Evolutionary conservation across 768 basidiomycete genomes (phyloP), one percentile per base, ranked within the genome.

Genomic region (Stropharia rugosoannulata): DNA sequence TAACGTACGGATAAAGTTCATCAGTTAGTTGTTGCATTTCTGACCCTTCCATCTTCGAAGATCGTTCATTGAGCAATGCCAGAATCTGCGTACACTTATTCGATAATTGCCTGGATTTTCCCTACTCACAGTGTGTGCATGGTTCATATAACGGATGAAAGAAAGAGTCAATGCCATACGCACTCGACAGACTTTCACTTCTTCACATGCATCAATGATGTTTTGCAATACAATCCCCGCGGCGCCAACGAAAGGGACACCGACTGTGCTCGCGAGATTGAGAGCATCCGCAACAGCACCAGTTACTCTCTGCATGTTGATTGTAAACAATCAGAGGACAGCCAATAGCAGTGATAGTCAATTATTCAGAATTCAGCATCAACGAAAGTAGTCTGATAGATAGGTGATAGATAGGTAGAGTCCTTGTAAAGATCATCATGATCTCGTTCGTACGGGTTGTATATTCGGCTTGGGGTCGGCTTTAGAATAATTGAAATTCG

Each of bases 141-240:
- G 5, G 35, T 38, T 22, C 22, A 46, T 40, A 39, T 32, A 50
- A 25, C 29, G 50, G 12, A 35, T 43, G 40, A 54, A 10, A 41
- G 19, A 25, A 42, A 22, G 29, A 32, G 46, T 27, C 25, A 43
- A 47, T 57, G 48, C 19, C 38, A 38, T 45, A 35, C 60, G 55
- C 49, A 82, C 84, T 76, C 82, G 84, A 64, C 82, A 75, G 18
- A 75, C 64, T 18, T 71, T 63, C 16, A 84, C 72, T 54, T 81
- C 70, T 6, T 77, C 70, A 59, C 82, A 85, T 16, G 73, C 57
- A 6, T 66, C 54, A n/a, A 70, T 66, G 56, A 84, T 81, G 52
- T 77, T 72, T 57, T 77, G 70, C 8, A 83, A 59, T 0, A 75
- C 57, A 51, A 74, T 65, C 5, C 76, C 77, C 15, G 74, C 77